A percentile compares a stretch with the other conserved stretches of the same genome.
Conservation (phyloP, 306 rosid species). For the Fagus crenata region DNA sequence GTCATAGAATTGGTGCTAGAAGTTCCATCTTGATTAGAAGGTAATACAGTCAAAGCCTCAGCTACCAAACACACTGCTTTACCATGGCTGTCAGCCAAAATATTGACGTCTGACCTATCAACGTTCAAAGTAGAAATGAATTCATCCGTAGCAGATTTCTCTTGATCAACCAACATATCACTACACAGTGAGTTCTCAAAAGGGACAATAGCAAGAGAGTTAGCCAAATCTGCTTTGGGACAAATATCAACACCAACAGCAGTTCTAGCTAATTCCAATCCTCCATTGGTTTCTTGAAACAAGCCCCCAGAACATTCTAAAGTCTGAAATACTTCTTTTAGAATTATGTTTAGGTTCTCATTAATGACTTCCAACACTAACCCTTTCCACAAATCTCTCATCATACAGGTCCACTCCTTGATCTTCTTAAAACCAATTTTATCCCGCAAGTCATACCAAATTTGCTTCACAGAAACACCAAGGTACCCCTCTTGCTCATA, state of each 20-base stretch:
- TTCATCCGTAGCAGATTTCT: slow-evolving; percentile 22
- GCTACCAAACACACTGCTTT: slow-evolving; percentile 30
- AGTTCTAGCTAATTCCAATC: slow-evolving; percentile 29
- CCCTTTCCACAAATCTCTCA: slow-evolving; percentile 56
- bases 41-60: slow-evolving; percentile 13
- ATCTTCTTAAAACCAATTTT: slow-evolving; percentile 43
- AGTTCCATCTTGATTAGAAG: slow-evolving; percentile 30
- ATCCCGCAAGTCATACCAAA: slow-evolving; percentile 72
- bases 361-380: slow-evolving; percentile 51
- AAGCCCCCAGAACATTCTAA: slow-evolving; percentile 34
- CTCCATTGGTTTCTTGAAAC: slow-evolving; percentile 23
- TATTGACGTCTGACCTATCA: slow-evolving; percentile 14
- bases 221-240: neutral
- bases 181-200: neutral
- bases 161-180: slow-evolving; percentile 13
- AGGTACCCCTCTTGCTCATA: slow-evolving; percentile 37
- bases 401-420: slow-evolving; percentile 63
- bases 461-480: slow-evolving; percentile 67
- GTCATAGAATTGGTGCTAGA: slow-evolving; percentile 12
- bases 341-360: slow-evolving; percentile 40
- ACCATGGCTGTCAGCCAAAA: slow-evolving; percentile 6
- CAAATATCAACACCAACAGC: neutral
- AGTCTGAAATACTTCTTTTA: slow-evolving; percentile 34
- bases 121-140: slow-evolving; percentile 13
- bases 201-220: neutral